These are phyloP conservation scores for Mycena sp. DNA, from an alignment of 1,284 basidiomycete genomes.

Conservation along the genomic window DNA sequence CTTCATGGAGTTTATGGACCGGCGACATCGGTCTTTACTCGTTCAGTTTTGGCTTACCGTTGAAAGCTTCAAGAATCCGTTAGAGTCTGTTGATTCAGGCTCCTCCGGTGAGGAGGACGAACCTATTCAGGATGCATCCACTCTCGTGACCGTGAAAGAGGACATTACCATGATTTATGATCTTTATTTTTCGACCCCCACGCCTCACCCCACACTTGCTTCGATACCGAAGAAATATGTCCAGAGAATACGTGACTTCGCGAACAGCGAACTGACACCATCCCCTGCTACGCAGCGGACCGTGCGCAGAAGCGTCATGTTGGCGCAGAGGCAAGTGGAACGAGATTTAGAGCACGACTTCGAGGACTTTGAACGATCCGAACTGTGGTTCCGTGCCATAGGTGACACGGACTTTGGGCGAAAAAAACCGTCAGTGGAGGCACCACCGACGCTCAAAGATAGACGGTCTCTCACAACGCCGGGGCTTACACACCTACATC, in stretches of 20 bases:
- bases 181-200: constrained; percentile 79
- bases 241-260: constrained; percentile 75
- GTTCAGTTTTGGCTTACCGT: constrained; percentile 98
- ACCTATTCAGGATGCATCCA: constrained; percentile 65
- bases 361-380: constrained; percentile 85
- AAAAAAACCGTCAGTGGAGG: constrained; percentile 36
- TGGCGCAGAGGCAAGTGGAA: constrained; percentile 88
- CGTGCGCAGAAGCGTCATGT: constrained; percentile 81
- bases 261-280: constrained; percentile 55
- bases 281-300: constrained; percentile 62
- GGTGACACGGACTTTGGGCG: constrained; percentile 70
- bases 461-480: constrained; percentile 30
- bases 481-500: constrained; percentile 19
- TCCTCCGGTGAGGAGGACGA: constrained; percentile 76
- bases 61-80: constrained; percentile 96
- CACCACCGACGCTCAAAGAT: constrained; percentile 41
- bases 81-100: constrained; percentile 84
- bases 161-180: constrained; percentile 90
- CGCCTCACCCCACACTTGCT: constrained; percentile 66
- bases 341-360: constrained; percentile 93
- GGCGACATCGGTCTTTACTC: constrained; percentile 82
- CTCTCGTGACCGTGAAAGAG: constrained; percentile 74
- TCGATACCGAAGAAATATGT: constrained; percentile 77
- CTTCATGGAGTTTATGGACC: constrained; percentile 98
- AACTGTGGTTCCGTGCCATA: constrained; percentile 90